Conservation (phyloP, 208 protist species). For the Acanthamoeba triangularis region DNA sequence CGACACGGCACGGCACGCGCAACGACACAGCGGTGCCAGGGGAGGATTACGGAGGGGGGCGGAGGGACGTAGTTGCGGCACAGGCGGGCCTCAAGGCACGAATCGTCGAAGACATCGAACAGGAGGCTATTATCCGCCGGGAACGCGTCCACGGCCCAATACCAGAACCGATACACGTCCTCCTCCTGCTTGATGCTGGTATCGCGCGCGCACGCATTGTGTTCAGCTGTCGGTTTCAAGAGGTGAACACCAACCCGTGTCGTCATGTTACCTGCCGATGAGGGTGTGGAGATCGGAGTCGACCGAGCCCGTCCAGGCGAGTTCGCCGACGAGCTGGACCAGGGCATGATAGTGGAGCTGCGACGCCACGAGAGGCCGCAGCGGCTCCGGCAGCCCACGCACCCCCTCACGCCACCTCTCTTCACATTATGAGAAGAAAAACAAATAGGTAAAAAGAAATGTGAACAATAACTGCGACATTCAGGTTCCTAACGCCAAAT, state of each 20-base stretch:
- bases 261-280: not conserved
- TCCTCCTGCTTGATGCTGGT: slow-evolving; percentile 12
- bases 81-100: not conserved
- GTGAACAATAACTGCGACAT: not conserved
- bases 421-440: not conserved
- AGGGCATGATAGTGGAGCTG: not conserved
- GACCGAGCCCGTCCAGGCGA: not conserved
- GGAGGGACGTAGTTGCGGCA: not conserved
- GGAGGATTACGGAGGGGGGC: not conserved
- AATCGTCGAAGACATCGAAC: not conserved
- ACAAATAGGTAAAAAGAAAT: not conserved
- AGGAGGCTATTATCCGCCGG: not conserved
- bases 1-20: no score
- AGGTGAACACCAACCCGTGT: not conserved
- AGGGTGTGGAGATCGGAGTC: not conserved
- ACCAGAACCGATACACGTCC: not conserved
- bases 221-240: not conserved
- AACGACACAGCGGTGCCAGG: no score
- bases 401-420: not conserved
- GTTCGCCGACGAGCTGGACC: not conserved
- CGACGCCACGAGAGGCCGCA: not conserved
- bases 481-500: no score
- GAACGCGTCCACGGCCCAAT: not conserved
- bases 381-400: not conserved
- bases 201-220: not conserved